Evolutionary conservation across 2,329 filamentous ascomycete genomes (phyloP).

Genomic region (Macroventuria anomochaeta): DNA sequence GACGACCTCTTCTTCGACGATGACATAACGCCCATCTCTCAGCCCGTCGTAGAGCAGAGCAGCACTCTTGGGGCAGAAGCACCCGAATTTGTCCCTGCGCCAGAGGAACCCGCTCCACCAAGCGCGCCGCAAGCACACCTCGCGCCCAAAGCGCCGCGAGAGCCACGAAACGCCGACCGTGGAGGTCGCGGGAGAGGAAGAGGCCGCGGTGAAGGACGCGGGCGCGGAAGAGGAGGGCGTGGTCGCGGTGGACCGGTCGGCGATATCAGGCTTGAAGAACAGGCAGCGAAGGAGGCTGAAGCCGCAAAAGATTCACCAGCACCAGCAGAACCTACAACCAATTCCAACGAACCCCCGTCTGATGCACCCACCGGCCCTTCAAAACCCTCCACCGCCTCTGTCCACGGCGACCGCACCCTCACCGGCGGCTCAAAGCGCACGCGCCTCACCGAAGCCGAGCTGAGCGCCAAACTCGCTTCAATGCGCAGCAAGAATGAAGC

Average conservation of each 20-base stretch:
- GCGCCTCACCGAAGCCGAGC: constrained; percentile 67
- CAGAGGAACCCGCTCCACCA: constrained; percentile 27
- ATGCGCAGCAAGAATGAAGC: constrained; percentile 68
- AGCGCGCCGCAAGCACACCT: constrained; percentile 29
- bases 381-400: constrained; percentile 33
- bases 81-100: constrained; percentile 29
- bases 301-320: constrained; percentile 33
- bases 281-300: constrained; percentile 18
- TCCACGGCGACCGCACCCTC: constrained; percentile 43
- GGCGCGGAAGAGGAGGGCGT: constrained; percentile 33
- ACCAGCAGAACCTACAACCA: constrained; percentile 20
- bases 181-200: constrained; percentile 36
- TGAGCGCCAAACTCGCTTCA: constrained; percentile 65
- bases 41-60: constrained; percentile 49
- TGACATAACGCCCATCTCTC: constrained; percentile 56
- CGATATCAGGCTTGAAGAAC: constrained; percentile 18
- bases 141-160: constrained; percentile 34
- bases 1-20: constrained; percentile 61
- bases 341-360: constrained; percentile 21
- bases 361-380: constrained; percentile 33
- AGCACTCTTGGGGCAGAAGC: constrained; percentile 28
- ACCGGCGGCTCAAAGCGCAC: constrained; percentile 44
- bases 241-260: constrained; percentile 10
- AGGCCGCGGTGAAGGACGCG: constrained; percentile 34
- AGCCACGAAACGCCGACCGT: constrained; percentile 37